phyloP scores from a whole-genome alignment of 768 basidiomycete species.

The Boletus reticuloceps region DNA sequence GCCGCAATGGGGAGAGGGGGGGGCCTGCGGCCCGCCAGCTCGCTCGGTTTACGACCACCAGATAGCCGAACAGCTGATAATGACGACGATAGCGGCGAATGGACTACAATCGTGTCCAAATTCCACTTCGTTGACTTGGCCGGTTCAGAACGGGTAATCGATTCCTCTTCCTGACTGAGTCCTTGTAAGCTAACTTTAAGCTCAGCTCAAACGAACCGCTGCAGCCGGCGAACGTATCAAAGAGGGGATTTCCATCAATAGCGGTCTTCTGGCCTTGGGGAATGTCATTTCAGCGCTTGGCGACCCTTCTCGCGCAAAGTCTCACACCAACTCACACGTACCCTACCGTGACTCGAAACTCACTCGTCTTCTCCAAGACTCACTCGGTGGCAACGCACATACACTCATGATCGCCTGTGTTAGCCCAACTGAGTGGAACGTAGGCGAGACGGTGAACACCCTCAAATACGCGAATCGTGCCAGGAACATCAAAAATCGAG shows the following conservation, averaged over 20 bases:
- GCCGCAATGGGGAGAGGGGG: constrained; percentile 69
- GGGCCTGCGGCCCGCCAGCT: constrained; percentile 71
- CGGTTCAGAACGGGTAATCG: constrained; percentile 83
- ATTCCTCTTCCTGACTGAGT: constrained; percentile 3
- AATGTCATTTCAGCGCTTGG: constrained; percentile 98
- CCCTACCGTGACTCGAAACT: constrained; percentile 99
- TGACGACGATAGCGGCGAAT: constrained; percentile 74
- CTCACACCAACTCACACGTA: constrained; percentile 82
- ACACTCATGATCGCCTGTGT: constrained; percentile 99
- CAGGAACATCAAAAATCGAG: constrained; percentile 94
- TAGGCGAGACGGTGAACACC: constrained; percentile 90
- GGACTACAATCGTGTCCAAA: constrained; percentile 89
- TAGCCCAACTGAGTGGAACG: constrained; percentile 94
- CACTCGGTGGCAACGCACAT: constrained; percentile 94
- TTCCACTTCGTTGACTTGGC: constrained; percentile 99
- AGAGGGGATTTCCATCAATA: constrained; percentile 99
- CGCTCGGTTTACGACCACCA: constrained; percentile 65
- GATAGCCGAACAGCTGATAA: constrained; percentile 37
- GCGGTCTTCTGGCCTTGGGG: constrained; percentile 91
- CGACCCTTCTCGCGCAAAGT: constrained; percentile 85
- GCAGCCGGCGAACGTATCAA: constrained; percentile 96
- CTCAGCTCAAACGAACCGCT: constrained; percentile 90
- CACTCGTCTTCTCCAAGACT: constrained; percentile 76
- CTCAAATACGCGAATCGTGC: constrained; percentile 98
- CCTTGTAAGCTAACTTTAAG: constrained; percentile 17